Evolutionary conservation across 2,329 filamentous ascomycete species (phyloP).

Genomic region (Trichoderma sp.): DNA sequence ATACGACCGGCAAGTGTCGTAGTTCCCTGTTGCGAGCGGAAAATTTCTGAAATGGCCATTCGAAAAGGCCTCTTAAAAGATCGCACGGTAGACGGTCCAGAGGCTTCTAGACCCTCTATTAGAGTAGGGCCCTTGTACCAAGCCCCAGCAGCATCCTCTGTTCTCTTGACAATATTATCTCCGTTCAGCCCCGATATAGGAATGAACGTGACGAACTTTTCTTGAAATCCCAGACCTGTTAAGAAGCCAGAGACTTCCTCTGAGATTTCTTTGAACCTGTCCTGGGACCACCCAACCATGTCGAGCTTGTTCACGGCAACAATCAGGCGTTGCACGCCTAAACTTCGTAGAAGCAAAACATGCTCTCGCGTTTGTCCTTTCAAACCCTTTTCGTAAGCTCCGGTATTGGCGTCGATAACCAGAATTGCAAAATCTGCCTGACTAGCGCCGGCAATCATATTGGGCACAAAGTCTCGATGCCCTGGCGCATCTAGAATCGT

Average conservation of each 20-base stretch:
- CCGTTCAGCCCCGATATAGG: conserved; percentile 87
- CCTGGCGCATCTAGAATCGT: conserved; percentile 95
- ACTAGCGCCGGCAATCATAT: conserved; percentile 96
- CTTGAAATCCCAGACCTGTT: conserved; percentile 73
- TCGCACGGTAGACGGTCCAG: conserved; percentile 63
- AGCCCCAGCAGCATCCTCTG: conserved; percentile 53
- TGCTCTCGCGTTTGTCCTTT: conserved; percentile 95
- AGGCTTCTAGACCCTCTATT: conserved; percentile 80
- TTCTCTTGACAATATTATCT: conserved; percentile 71
- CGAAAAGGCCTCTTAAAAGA: conserved; percentile 76
- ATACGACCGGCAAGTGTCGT: conserved; percentile 83
- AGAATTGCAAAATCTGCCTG: conserved; percentile 95
- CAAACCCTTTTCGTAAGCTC: conserved; percentile 89
- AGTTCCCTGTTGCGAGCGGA: conserved; percentile 75
- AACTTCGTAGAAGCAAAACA: conserved; percentile 80
- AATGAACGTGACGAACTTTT: conserved; percentile 79
- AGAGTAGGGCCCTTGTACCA: conserved; percentile 85
- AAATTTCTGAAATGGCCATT: conserved; percentile 84
- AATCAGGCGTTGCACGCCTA: conserved; percentile 84
- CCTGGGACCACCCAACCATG: conserved; percentile 75
- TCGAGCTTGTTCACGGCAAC: conserved; percentile 97
- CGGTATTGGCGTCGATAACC: conserved; percentile 86
- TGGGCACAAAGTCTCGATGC: conserved; percentile 93
- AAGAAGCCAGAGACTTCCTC: conserved; percentile 83
- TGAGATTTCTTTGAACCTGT: conserved; percentile 79